Evolutionary conservation across 345 rosid species (phyloP), one percentile per base, ranked within the genome.

Genomic region (Noccaea bulbosa): DNA sequence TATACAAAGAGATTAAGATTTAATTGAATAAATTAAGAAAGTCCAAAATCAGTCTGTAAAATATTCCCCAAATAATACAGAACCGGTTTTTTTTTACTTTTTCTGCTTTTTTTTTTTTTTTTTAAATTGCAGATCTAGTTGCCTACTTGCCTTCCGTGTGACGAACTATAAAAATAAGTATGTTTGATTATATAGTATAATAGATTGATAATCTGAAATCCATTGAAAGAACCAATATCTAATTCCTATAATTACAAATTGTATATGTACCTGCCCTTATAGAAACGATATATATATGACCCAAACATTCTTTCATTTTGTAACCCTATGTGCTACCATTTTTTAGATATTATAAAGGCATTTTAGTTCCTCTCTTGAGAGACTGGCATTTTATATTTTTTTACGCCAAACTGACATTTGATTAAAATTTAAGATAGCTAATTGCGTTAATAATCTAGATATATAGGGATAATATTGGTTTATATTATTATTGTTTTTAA

Each of bases 391-490:
- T 58, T 66, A 59, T 60, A 24, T 24, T 24, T 24, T 24, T 2
- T 24, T 24, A 17, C 27, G 27, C 27, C 27, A 24, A 24, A 24
- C 2, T 24, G 57, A 57, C 74, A 59, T 48, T 48, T 58, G 74
- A 59, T 49, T 50, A 41, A 41, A 44, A 47, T 58, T 60, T 50
- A 41, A 41, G 52, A 58, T 58, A 58, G 38, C 3, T 61, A 43
- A 11, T 33, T 40, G 20, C 20, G 9, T 49, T 70, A 12, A 32
- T 70, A 24, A 59, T 59, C 66, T n/a, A 57, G 8, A 58, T n/a
- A 46, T 2, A 55, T 2, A 55, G 9, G 16, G 24, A 46, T 69
- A 12, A 3, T 20, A 11, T 16, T 7, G 37, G 39, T 44, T 62
- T 32, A 14, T 15, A n/a, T n/a, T n/a, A n/a, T n/a, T n/a, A n/a